Percentiles rank a stretch among this genome's conserved stretches.
These are phyloP conservation scores for Nymphaea thermarum DNA, from an alignment of 164 flowering plant species.

Conservation along the genomic window DNA sequence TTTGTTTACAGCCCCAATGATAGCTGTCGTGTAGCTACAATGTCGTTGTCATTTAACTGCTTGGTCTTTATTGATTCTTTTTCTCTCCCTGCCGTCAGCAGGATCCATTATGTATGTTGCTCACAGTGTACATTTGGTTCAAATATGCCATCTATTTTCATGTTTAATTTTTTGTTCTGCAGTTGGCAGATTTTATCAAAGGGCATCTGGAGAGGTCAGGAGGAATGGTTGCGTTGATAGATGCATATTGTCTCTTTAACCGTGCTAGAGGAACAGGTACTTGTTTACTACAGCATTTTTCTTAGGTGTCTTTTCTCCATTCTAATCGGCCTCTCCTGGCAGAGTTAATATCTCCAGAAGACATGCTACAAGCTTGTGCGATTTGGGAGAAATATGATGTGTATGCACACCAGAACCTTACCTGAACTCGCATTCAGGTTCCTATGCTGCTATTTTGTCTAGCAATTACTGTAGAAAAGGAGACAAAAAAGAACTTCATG, in stretches of 20 bases:
- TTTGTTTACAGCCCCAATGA: too few relatives aligned
- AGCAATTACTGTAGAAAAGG: not conserved
- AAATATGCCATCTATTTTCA: not conserved
- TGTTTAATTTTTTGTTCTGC: conserved; percentile 3
- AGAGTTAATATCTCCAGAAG: conserved; percentile 97
- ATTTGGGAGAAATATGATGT: conserved; percentile 95
- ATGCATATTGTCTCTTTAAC: conserved; percentile 86
- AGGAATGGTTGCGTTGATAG: conserved; percentile 88
- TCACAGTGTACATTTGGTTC: not conserved
- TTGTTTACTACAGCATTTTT: not conserved
- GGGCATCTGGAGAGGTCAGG: conserved; percentile 84
- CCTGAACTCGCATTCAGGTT: conserved; percentile 13
- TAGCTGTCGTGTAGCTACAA: not conserved
- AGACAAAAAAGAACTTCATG: not conserved
- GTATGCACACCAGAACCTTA: conserved; percentile 37
- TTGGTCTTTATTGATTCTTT: not conserved
- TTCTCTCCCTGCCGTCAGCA: not conserved
- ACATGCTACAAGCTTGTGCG: conserved; percentile 86
- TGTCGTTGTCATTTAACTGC: not conserved
- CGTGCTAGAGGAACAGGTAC: conserved; percentile 97
- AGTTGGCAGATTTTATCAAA: conserved; percentile 97
- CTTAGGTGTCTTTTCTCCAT: not conserved
- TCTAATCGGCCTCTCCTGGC: conserved; percentile 7
- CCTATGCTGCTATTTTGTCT: conserved; percentile 5
- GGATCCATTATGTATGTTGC: too few relatives aligned